Evolutionary conservation across 1,284 basidiomycete species (phyloP).

Genomic region (Fomitopsis schrenkii): DNA sequence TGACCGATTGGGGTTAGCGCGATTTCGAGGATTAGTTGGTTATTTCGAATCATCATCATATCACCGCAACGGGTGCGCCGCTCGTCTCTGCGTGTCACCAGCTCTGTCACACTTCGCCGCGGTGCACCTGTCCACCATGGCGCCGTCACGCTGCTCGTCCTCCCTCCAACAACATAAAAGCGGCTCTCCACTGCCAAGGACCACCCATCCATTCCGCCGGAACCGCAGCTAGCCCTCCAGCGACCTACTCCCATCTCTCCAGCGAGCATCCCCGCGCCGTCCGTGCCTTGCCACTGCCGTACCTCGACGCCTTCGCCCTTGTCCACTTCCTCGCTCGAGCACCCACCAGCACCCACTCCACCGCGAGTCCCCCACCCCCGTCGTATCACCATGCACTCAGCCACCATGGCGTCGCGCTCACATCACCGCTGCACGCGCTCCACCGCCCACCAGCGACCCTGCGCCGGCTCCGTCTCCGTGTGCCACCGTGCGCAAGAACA

Average conservation of each 20-base stretch:
- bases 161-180: background rate
- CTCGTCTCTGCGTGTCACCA: background rate
- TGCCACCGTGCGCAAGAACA: slow-evolving; percentile 13
- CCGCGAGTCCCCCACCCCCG: slow-evolving; percentile 6
- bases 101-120: background rate
- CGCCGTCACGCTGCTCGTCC: background rate
- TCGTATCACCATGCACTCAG: slow-evolving; percentile 18
- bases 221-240: background rate
- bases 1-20: background rate
- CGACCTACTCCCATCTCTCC: background rate
- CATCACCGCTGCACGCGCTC: slow-evolving; percentile 11
- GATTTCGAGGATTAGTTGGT: background rate
- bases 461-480: slow-evolving; percentile 12
- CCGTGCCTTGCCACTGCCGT: background rate
- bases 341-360: slow-evolving; percentile 4
- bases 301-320: background rate
- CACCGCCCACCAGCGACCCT: slow-evolving; percentile 11
- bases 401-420: slow-evolving; percentile 13
- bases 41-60: slow-evolving; percentile 1
- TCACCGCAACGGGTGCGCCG: background rate
- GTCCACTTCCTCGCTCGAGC: background rate
- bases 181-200: background rate
- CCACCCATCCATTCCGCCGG: background rate
- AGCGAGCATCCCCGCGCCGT: background rate
- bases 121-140: background rate